phyloP scores from a whole-genome alignment of 106 monocot genomes.

The Dactylorhiza incarnata region DNA sequence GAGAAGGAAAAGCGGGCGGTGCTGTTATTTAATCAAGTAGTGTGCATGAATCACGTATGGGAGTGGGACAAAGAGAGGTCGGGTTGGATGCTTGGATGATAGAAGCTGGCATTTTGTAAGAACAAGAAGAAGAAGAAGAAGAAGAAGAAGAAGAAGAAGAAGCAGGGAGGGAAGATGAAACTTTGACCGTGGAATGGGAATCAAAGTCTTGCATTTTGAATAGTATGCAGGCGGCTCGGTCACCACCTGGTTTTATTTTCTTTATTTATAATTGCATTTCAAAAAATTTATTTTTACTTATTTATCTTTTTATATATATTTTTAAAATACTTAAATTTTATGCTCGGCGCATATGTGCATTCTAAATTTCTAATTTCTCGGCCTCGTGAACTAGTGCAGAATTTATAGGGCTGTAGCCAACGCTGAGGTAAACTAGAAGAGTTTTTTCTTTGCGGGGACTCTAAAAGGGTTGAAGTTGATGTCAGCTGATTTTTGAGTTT shows the following conservation, averaged over 20 bases:
- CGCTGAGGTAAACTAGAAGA: too few relatives aligned
- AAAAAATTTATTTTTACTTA: too few relatives aligned
- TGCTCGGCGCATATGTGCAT: too few relatives aligned
- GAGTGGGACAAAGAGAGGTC: not conserved
- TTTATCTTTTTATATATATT: too few relatives aligned
- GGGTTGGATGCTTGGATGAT: not conserved
- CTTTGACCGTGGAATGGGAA: constrained; percentile 21
- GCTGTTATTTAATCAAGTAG: not conserved
- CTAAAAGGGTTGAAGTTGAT: too few relatives aligned
- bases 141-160: not conserved
- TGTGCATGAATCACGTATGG: not conserved
- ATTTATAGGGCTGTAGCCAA: too few relatives aligned
- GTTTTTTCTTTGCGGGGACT: too few relatives aligned
- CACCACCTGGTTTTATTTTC: not conserved
- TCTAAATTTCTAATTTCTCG: too few relatives aligned
- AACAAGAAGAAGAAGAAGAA: not conserved
- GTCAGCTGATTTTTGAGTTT: too few relatives aligned
- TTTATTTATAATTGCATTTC: not conserved
- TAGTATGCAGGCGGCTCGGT: not conserved
- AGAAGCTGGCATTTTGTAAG: not conserved
- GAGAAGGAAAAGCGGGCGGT: not conserved
- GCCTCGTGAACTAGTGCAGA: too few relatives aligned
- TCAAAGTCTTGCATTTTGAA: not conserved
- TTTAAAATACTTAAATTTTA: too few relatives aligned
- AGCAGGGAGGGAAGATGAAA: constrained; percentile 1